phyloP scores from a whole-genome alignment of 495 filamentous ascomycete genomes.

The Penicillium odoratum region DNA sequence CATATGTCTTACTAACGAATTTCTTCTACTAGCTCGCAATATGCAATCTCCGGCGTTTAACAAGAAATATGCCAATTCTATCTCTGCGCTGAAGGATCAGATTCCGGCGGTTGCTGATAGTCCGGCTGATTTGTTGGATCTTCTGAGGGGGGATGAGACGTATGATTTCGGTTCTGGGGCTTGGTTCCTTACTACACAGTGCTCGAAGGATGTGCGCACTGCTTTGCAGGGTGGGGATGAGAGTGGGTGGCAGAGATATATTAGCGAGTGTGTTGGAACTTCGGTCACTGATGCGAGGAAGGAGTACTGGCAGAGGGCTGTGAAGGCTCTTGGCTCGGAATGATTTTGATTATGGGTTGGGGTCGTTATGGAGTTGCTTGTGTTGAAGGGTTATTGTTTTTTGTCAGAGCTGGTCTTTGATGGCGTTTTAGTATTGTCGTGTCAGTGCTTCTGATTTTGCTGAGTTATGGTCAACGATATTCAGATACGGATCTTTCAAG shows the following conservation, averaged over 20 bases:
- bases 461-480: background rate
- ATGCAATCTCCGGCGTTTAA: conserved; percentile 69
- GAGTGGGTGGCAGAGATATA: conserved; percentile 61
- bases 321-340: conserved; percentile 37
- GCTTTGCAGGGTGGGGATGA: conserved; percentile 52
- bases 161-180: conserved; percentile 72
- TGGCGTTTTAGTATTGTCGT: background rate
- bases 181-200: conserved; percentile 75
- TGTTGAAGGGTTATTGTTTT: background rate
- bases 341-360: background rate
- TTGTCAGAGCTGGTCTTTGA: background rate
- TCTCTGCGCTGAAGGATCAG: conserved; percentile 47
- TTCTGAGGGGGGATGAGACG: conserved; percentile 56
- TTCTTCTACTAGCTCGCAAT: conserved; percentile 52
- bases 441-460: background rate
- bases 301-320: conserved; percentile 55
- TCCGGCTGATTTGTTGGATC: conserved; percentile 51
- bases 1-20: background rate
- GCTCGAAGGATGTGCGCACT: conserved; percentile 42
- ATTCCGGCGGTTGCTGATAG: conserved; percentile 36
- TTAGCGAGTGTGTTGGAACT: conserved; percentile 63
- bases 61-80: conserved; percentile 59
- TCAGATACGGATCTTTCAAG: background rate
- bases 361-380: background rate
- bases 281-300: conserved; percentile 47